phyloP scores from a whole-genome alignment of 2,329 filamentous ascomycete species.

The Venturia oleaginea region DNA sequence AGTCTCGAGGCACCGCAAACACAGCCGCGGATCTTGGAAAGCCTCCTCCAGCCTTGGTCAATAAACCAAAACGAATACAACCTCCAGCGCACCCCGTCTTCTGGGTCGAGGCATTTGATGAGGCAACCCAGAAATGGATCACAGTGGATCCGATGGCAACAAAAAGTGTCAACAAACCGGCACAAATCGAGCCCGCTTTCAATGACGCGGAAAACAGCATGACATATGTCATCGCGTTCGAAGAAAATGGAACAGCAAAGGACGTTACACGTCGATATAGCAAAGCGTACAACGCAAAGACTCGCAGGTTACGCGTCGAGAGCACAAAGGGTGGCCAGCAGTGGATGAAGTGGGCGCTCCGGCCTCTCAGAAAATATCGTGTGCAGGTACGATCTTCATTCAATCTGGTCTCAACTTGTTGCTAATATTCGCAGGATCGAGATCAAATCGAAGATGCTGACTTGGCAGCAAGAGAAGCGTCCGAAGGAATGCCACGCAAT shows the following conservation, averaged over 20 bases:
- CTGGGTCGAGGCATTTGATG: constrained; percentile 89
- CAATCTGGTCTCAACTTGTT: not conserved
- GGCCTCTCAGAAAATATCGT: constrained; percentile 26
- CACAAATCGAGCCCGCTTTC: constrained; percentile 72
- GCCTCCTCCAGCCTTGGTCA: constrained; percentile 16
- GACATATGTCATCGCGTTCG: constrained; percentile 77
- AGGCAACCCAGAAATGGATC: constrained; percentile 84
- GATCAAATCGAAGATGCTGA: constrained; percentile 80
- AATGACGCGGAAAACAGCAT: constrained; percentile 68
- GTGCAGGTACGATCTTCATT: not conserved
- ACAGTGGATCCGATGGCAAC: constrained; percentile 80
- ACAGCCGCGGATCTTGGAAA: constrained; percentile 16
- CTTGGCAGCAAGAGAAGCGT: constrained; percentile 58
- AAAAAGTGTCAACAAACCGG: constrained; percentile 64
- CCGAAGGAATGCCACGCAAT: constrained; percentile 46
- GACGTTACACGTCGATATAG: constrained; percentile 86
- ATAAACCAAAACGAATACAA: constrained; percentile 13
- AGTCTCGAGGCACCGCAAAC: not conserved
- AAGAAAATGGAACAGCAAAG: constrained; percentile 64
- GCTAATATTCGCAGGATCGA: constrained; percentile 41
- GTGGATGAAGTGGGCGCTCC: constrained; percentile 48
- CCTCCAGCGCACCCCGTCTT: constrained; percentile 78
- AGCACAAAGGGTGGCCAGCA: constrained; percentile 43
- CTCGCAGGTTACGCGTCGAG: constrained; percentile 72
- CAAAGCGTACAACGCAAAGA: constrained; percentile 86